Percentiles rank a stretch among this genome's conserved stretches.
Evolutionary conservation across 257 asterid genomes (phyloP).

Genomic region (Gynochthodes officinalis): DNA sequence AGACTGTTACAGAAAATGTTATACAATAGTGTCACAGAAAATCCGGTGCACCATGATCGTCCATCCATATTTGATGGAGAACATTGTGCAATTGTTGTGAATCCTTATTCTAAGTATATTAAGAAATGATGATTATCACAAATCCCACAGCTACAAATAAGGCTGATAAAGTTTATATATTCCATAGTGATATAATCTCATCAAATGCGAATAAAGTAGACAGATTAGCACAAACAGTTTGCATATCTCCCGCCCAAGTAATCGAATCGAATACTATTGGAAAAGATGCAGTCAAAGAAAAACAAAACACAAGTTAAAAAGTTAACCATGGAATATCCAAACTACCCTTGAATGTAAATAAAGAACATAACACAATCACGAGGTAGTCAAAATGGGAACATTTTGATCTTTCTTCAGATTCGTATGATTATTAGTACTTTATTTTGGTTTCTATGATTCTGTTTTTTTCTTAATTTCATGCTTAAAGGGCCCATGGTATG

Average conservation of each 20-base stretch:
- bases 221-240: background rate
- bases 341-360: constrained; percentile 16
- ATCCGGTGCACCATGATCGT: too few species aligned
- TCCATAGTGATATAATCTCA: background rate
- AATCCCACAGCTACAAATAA: background rate
- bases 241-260: constrained; percentile 15
- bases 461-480: constrained; percentile 9
- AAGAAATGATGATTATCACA: constrained; percentile 6
- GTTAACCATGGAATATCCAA: background rate
- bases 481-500: constrained; percentile 39
- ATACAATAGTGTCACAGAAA: too few species aligned
- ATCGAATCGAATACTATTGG: background rate
- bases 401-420: constrained; percentile 22
- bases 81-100: too few species aligned
- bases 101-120: background rate
- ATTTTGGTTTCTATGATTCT: background rate
- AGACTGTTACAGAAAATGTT: too few species aligned
- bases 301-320: background rate
- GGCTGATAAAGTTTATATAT: background rate
- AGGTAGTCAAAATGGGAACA: constrained; percentile 44
- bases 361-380: constrained; percentile 30
- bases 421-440: constrained; percentile 20
- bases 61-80: too few species aligned
- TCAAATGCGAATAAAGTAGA: background rate
- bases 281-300: background rate